A percentile compares a stretch with the other conserved stretches of the same genome.
Conservation (phyloP, 306 rosid species). For the Casuarina glauca region DNA sequence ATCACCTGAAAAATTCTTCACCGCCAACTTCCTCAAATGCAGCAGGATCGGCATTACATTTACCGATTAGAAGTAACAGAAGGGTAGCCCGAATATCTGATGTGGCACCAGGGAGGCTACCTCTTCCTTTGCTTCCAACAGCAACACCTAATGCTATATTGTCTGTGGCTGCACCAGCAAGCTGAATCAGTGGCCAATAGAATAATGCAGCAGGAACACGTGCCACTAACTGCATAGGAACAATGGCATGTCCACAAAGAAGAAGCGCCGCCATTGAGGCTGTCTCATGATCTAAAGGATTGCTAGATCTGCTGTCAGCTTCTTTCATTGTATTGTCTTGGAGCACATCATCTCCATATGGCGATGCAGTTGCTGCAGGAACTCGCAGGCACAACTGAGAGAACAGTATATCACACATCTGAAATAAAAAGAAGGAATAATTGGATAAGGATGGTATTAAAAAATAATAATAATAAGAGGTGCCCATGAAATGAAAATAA, state of each 20-base stretch:
- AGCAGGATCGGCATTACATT: constrained; percentile 88
- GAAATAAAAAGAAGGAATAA: constrained; percentile 42
- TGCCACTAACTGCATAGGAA: constrained; percentile 91
- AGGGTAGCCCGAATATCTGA: constrained; percentile 95
- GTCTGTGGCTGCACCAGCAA: constrained; percentile 97
- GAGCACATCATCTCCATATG: constrained; percentile 68
- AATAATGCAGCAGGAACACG: constrained; percentile 92
- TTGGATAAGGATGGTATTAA: not conserved
- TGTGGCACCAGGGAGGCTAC: constrained; percentile 91
- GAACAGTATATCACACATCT: constrained; percentile 97
- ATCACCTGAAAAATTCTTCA: constrained; percentile 93
- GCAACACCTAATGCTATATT: constrained; percentile 92
- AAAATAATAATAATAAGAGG: too few species aligned
- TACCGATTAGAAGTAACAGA: constrained; percentile 89
- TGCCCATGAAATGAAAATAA: not conserved
- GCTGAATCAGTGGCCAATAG: constrained; percentile 95
- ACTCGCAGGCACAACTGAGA: constrained; percentile 93
- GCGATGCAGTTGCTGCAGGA: constrained; percentile 57
- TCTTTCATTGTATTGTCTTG: constrained; percentile 42
- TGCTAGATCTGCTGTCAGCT: constrained; percentile 50
- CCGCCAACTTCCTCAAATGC: constrained; percentile 83
- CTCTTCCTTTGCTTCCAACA: constrained; percentile 99
- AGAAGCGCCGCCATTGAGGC: constrained; percentile 83
- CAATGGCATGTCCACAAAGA: constrained; percentile 83
- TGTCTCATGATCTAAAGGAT: constrained; percentile 61